Evolutionary conservation across 257 asterid species (phyloP).

Genomic region (Buddleja alternifolia): DNA sequence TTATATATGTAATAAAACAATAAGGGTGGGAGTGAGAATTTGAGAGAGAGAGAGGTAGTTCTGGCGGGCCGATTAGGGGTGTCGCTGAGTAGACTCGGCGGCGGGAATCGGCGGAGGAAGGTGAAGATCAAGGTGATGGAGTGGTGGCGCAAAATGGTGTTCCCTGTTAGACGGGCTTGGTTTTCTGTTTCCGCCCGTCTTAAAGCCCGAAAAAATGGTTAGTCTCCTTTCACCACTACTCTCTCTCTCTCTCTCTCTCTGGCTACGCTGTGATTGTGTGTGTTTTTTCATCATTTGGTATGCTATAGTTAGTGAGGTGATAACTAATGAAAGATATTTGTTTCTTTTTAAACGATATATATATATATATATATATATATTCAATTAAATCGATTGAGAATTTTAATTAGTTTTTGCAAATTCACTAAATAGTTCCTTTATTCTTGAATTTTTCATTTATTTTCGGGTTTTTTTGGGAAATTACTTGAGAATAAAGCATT

Average conservation of each 20-base stretch:
- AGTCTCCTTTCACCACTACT: not conserved
- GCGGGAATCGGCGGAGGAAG: constrained; percentile 57
- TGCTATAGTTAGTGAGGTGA: not conserved
- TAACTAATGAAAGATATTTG: too few species aligned
- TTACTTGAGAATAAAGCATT: constrained; percentile 35
- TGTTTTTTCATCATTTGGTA: constrained; percentile 17
- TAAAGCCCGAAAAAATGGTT: constrained; percentile 71
- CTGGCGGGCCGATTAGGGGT: constrained; percentile 80
- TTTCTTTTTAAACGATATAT: too few species aligned
- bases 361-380: too few species aligned
- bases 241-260: not conserved
- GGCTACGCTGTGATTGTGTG: not conserved
- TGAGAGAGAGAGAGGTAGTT: constrained; percentile 30
- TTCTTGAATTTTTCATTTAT: not conserved
- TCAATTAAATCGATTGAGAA: not conserved
- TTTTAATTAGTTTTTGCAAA: not conserved
- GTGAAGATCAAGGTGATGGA: constrained; percentile 62
- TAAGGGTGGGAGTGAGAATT: not conserved
- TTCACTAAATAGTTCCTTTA: not conserved
- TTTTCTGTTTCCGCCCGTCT: constrained; percentile 63
- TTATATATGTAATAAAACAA: not conserved
- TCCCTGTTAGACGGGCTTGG: constrained; percentile 81
- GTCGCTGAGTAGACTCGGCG: constrained; percentile 58
- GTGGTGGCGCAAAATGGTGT: constrained; percentile 77
- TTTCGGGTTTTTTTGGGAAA: not conserved